Conservation (phyloP, 306 rosid genomes). For the Sindora glabra region DNA sequence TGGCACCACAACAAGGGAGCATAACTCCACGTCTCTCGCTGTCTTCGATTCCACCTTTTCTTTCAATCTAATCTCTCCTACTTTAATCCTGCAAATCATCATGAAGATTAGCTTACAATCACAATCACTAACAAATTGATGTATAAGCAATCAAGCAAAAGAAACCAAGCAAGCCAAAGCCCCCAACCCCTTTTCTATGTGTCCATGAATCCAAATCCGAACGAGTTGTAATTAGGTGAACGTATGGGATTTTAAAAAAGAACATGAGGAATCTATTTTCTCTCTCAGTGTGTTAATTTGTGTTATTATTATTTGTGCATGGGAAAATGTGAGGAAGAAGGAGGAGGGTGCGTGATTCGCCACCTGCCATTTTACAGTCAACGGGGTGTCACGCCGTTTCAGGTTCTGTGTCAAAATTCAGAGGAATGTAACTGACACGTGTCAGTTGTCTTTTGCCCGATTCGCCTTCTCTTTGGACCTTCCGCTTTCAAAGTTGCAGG, state of each 20-base stretch:
- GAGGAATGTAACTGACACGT: slow-evolving; percentile 68
- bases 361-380: slow-evolving; percentile 45
- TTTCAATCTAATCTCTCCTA: not conserved
- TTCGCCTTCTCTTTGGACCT: not conserved
- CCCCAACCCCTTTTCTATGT: not conserved
- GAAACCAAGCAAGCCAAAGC: not conserved
- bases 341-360: slow-evolving; percentile 16
- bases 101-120: not conserved
- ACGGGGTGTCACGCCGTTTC: slow-evolving; percentile 45
- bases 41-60: slow-evolving; percentile 18
- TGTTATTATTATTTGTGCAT: slow-evolving; percentile 1
- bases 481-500: slow-evolving; percentile 34
- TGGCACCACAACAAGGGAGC: slow-evolving; percentile 72
- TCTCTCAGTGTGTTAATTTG: not conserved
- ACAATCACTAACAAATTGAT: not conserved
- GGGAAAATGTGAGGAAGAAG: slow-evolving; percentile 29
- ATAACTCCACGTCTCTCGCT: slow-evolving; percentile 59
- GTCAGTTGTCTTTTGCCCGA: slow-evolving; percentile 18
- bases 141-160: not conserved
- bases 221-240: too few species aligned
- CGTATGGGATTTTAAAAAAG: too few species aligned
- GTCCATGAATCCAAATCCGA: too few species aligned
- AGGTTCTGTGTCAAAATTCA: slow-evolving; percentile 34
- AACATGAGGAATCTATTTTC: slow-evolving; percentile 3
- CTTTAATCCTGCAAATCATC: not conserved